A percentile compares a stretch with the other conserved stretches of the same genome.
Evolutionary conservation across 2,329 filamentous ascomycete species (phyloP).

Genomic region (Mycocentrospora acerina): DNA sequence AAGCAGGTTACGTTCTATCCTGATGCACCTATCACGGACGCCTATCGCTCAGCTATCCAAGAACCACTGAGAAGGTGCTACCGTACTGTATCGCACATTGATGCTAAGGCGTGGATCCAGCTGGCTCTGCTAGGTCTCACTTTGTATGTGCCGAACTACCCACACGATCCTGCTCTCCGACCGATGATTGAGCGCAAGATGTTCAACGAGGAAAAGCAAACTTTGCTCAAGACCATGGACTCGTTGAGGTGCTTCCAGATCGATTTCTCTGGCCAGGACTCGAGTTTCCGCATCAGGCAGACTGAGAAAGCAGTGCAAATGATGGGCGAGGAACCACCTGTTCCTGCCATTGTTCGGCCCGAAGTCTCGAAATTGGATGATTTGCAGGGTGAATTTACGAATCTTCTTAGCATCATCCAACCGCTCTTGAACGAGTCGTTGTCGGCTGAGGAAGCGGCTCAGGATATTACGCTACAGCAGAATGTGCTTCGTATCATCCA

Average conservation of each 20-base stretch:
- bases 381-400: constrained; percentile 81
- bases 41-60: constrained; percentile 39
- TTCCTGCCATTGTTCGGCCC: constrained; percentile 72
- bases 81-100: constrained; percentile 1
- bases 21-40: constrained; percentile 11
- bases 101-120: constrained; percentile 67
- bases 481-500: constrained; percentile 69
- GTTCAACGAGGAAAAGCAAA: constrained; percentile 57
- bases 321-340: constrained; percentile 67
- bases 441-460: constrained; percentile 23
- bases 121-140: constrained; percentile 73
- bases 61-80: constrained; percentile 16
- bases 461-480: constrained; percentile 46
- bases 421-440: constrained; percentile 28
- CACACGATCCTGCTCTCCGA: constrained; percentile 75
- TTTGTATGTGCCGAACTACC: constrained; percentile 81
- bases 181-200: constrained; percentile 64
- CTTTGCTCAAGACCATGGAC: constrained; percentile 59
- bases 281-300: constrained; percentile 66
- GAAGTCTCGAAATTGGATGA: constrained; percentile 65
- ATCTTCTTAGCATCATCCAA: constrained; percentile 56
- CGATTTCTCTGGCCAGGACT: constrained; percentile 66
- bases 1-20: constrained; percentile 10
- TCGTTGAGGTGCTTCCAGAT: constrained; percentile 67
- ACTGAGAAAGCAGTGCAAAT: constrained; percentile 62